Evolutionary conservation across 2,329 filamentous ascomycete species (phyloP), one percentile per base, ranked within the genome.

Genomic region (Calonectria crousiana): DNA sequence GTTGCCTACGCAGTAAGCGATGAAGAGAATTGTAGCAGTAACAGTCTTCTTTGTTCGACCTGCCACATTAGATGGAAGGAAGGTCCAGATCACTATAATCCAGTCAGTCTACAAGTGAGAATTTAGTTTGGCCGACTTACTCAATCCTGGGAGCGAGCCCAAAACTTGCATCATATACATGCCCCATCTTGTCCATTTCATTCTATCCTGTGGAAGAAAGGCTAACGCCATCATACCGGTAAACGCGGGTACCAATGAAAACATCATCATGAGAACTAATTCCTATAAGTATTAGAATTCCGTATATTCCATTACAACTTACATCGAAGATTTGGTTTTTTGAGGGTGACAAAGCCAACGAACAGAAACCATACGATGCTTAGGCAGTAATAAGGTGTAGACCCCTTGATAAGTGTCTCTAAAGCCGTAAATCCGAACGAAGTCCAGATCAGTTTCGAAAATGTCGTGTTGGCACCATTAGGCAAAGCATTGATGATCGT

Each of bases 11-110:
- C 78, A 79, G 52, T 80, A 80, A 4, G 76, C 78, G 8, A 80
- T 60, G 18, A 80, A 79, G 4, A 78, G 68, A 14, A 79, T 53
- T 5, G 78, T 78, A 1, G 77, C 83, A 23, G 36, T 81, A 0
- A 80, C 77, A 0, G 77, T 80, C 58, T 78, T 80, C 84, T 78
- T 88, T 84, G 69, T 88, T 81, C 18, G 76, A 0, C 82, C 84
- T 0, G 86, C 87, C 1, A 86, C 86, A 13, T 84, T 84, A 2
- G 87, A 83, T 2, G 82, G 82, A 6, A 76, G n/a, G 72, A 84
- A 82, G 3, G 81, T 83, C 82, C 82, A 83, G 65, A 83, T 82
- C 78, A 83, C 78, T 81, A 30, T 14, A 2, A 18, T 5, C 6
- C 3, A 4, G 38, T 74, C 23, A 78, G 67, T 32, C 23, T 14